These are phyloP conservation scores for Protostelium mycophagum DNA, from an alignment of 78 protist genomes.

Conservation along the genomic window DNA sequence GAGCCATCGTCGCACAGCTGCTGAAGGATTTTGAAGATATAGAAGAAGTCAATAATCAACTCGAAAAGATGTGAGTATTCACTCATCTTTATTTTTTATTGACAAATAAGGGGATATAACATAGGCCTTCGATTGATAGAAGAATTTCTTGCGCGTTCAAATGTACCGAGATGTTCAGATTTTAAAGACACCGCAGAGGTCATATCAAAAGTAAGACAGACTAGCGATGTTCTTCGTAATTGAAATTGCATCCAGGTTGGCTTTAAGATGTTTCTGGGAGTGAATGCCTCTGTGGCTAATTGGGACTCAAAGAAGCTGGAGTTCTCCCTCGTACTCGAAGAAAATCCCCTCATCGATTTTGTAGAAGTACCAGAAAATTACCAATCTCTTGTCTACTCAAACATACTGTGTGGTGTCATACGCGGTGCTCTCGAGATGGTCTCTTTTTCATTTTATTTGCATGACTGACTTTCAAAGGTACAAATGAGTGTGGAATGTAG, in stretches of 20 bases:
- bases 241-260: constrained; percentile 57
- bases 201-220: constrained; percentile 70
- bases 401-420: constrained; percentile 93
- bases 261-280: constrained; percentile 93
- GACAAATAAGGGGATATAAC: constrained; percentile 82
- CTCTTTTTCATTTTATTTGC: not conserved
- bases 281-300: constrained; percentile 59
- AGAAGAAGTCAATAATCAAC: constrained; percentile 85
- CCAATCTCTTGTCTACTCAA: constrained; percentile 63
- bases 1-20: constrained; percentile 93
- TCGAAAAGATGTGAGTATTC: constrained; percentile 84
- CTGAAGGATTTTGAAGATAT: constrained; percentile 83
- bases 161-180: constrained; percentile 58
- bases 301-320: constrained; percentile 61
- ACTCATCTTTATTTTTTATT: not conserved
- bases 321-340: constrained; percentile 71
- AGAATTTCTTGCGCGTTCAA: constrained; percentile 88
- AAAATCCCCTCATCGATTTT: constrained; percentile 78
- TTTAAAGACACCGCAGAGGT: constrained; percentile 92
- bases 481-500: constrained; percentile 66
- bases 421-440: constrained; percentile 95
- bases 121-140: constrained; percentile 94
- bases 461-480: constrained; percentile 8
- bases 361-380: constrained; percentile 89
- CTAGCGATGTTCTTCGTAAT: not conserved